A percentile compares a stretch with the other conserved stretches of the same genome.
Conservation (phyloP, 805 yeast species). For the Saturnispora halmiae region DNA sequence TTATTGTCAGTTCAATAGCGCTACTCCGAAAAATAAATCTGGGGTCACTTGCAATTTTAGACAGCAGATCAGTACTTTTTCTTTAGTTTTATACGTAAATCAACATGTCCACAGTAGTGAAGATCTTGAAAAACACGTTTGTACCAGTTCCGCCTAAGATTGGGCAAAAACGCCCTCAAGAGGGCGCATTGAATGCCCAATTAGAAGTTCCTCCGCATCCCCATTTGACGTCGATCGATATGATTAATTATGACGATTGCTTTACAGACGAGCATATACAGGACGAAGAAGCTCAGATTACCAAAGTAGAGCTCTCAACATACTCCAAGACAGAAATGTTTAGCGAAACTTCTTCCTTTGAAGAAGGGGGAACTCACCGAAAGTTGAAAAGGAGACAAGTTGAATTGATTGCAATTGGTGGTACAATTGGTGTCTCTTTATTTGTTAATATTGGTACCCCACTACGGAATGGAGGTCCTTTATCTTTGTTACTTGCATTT, state of each 20-base stretch:
- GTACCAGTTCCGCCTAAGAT: slow-evolving; percentile 14
- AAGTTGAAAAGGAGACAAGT: slow-evolving; percentile 55
- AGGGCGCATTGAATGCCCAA: slow-evolving; percentile 11
- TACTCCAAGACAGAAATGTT: not conserved
- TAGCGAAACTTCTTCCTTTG: slow-evolving; percentile 6
- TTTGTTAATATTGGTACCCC: slow-evolving; percentile 37
- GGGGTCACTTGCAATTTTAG: not conserved
- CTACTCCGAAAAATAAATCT: not conserved
- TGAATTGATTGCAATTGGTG: slow-evolving; percentile 64
- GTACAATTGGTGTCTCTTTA: slow-evolving; percentile 38
- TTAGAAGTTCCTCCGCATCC: slow-evolving; percentile 4
- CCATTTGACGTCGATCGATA: not conserved
- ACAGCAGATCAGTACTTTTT: not conserved
- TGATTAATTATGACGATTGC: slow-evolving; percentile 11
- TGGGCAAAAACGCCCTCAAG: not conserved
- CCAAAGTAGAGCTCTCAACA: too few relatives aligned
- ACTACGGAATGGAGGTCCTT: slow-evolving; percentile 34
- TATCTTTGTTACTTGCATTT: slow-evolving; percentile 32
- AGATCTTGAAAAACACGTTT: slow-evolving; percentile 14
- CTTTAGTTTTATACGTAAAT: not conserved
- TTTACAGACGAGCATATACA: slow-evolving; percentile 12
- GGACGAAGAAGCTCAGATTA: too few relatives aligned
- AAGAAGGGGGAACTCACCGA: slow-evolving; percentile 20
- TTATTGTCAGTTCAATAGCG: too few relatives aligned
- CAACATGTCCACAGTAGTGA: not conserved